Conservation (phyloP, 2,329 filamentous ascomycete genomes). For the Trichoderma guizhouense region DNA sequence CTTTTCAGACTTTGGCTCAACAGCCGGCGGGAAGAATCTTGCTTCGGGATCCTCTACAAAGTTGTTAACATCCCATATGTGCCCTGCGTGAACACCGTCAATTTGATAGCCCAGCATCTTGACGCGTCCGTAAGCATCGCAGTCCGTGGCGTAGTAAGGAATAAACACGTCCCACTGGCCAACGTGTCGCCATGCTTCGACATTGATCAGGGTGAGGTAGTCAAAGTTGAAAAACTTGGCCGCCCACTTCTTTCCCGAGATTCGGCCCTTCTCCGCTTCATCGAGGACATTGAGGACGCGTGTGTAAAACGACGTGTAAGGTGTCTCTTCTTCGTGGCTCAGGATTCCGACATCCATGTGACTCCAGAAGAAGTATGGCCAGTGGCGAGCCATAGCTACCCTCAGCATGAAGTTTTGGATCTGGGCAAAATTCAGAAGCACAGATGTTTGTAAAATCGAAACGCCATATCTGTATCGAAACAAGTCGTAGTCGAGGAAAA, state of each 20-base stretch:
- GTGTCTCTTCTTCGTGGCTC: constrained; percentile 8
- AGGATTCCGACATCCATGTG: constrained; percentile 15
- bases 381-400: constrained; percentile 3
- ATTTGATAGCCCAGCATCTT: constrained; percentile 4
- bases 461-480: constrained; percentile 16
- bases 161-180: constrained; percentile 15
- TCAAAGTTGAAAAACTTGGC: constrained; percentile 17
- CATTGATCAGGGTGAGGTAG: constrained; percentile 10
- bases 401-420: constrained; percentile 9
- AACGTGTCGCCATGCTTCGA: constrained; percentile 9
- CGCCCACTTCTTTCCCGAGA: constrained; percentile 3
- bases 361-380: constrained; percentile 14
- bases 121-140: constrained; percentile 8
- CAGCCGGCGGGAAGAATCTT: background rate
- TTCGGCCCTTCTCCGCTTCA: background rate
- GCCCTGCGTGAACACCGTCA: background rate
- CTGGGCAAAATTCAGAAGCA: constrained; percentile 13
- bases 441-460: constrained; percentile 8
- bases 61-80: constrained; percentile 9
- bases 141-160: constrained; percentile 11
- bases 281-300: constrained; percentile 4
- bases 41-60: background rate
- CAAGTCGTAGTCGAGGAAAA: constrained; percentile 14
- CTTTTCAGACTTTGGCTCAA: background rate
- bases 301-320: constrained; percentile 2